Evolutionary conservation across 1,139 yeast genomes (phyloP), one percentile per base, ranked within the genome.

Genomic region (Ogataea hybrid): DNA sequence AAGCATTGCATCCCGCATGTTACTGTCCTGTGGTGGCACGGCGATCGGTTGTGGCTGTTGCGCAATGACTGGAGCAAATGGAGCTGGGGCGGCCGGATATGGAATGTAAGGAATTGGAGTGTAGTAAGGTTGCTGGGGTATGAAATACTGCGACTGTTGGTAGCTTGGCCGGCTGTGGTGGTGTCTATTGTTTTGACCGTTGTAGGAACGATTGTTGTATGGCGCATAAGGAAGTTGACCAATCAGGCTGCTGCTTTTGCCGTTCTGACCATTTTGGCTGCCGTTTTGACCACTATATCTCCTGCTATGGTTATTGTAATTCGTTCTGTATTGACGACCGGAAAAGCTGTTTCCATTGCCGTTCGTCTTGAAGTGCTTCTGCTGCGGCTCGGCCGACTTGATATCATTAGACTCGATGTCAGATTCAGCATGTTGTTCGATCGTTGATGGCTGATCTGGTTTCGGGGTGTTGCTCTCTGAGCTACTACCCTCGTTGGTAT

Each of bases 311-410:
- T 46, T 38, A 21, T 50, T 52, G 48, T 43, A 46, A 37, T 52
- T 53, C 43, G 47, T 52, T 49, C 58, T 57, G 48, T 42, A 54
- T 42, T 47, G 48, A 37, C 56, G 56, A 40, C 47, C 56, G 39
- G 53, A 54, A 52, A 51, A 42, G 37, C 50, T 51, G 43, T 43
- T 38, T 35, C 42, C 46, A 28, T 33, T 43, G 16, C 40, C 43
- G 36, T 50, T 49, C 30, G 35, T 39, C 31, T 36, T 43, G n/a
- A 50, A 43, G 16, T 42, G 46, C 27, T 37, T 31, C 6, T 32
- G 35, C 29, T 32, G 28, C 4, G 35, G 18, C 25, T 32, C 41
- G 23, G 17, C 15, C 5, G 31, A 21, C 28, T 32, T 38, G 23
- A 10, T 12, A 6, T 38, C 41, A 21, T 20, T 25, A n/a, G 32